phyloP scores from a whole-genome alignment of 75 land plant species.

The Cupressus sempervirens region DNA sequence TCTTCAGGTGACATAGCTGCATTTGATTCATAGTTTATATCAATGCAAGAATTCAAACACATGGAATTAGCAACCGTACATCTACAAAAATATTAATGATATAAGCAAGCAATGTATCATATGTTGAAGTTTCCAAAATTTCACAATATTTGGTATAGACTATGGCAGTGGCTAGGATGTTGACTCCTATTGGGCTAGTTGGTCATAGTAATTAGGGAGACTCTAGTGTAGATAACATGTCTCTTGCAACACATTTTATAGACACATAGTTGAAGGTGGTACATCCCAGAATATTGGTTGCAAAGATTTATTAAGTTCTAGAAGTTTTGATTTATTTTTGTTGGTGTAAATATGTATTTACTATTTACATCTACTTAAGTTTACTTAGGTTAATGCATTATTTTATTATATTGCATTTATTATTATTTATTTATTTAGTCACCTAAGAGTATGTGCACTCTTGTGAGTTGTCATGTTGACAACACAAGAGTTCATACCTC shows the following conservation, averaged over 20 bases:
- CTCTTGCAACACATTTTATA: conserved; percentile 65
- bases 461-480: no score
- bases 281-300: not conserved
- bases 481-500: no score
- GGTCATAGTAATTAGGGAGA: conserved; percentile 82
- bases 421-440: no score
- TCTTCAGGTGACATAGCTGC: conserved; percentile 61
- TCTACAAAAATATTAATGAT: no score
- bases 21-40: conserved; percentile 4
- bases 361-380: no score
- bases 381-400: no score
- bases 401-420: no score
- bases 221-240: conserved; percentile 53
- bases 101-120: not conserved
- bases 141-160: conserved; percentile 39
- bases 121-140: not conserved
- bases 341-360: no score
- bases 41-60: not conserved
- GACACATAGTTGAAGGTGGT: conserved; percentile 94
- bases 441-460: no score
- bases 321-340: no score
- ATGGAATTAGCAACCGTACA: no score
- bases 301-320: not conserved
- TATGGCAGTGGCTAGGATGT: conserved; percentile 87
- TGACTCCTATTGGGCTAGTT: conserved; percentile 66